Evolutionary conservation across 345 rosid genomes (phyloP), one percentile per base, ranked within the genome.

Genomic region (rapeseed (Brassica napus)): DNA sequence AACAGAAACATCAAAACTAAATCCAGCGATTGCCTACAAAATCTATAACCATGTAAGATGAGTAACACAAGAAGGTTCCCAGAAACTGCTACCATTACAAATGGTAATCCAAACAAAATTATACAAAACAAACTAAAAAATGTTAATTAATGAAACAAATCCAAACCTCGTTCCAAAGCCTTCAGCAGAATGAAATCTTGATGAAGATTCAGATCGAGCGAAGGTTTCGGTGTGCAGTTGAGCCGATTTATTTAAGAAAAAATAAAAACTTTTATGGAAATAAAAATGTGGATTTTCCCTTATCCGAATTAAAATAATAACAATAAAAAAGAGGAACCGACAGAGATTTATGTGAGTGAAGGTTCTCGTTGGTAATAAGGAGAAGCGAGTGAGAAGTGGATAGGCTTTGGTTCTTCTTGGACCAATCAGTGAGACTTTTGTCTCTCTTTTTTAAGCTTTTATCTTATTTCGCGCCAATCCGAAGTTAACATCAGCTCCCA

Each of bases 391-490:
- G 34, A 23, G 78, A 60, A 68, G 83, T 75, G 76, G 83, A 80
- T 80, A 80, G 75, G 83, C 75, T 80, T 80, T 69, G 75, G 16
- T 10, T 21, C 8, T 63, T 64, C 57, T 52, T 2, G 60, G 69
- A 69, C 83, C 79, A 75, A 69, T 74, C 72, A 65, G 1, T 39
- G 10, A 30, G 6, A 58, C 61, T 57, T 47, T 14, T 66, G 61
- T 65, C 30, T 28, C 5, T 72, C 15, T 54, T 1, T 5, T 60
- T 68, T 15, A 70, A 77, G 44, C 60, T 71, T 71, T 54, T 71
- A 7, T 26, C 3, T 28, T 42, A 28, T 28, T 79, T 79, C 82
- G 78, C 82, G 82, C 82, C 82, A 79, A 79, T 68, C 78, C 69
- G 4, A 67, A 73, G 65, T 47, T 49, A 59, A 73, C 65, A 79